These are phyloP conservation scores for Kwoniella europaea DNA, from an alignment of 768 basidiomycete genomes.

Conservation along the genomic window DNA sequence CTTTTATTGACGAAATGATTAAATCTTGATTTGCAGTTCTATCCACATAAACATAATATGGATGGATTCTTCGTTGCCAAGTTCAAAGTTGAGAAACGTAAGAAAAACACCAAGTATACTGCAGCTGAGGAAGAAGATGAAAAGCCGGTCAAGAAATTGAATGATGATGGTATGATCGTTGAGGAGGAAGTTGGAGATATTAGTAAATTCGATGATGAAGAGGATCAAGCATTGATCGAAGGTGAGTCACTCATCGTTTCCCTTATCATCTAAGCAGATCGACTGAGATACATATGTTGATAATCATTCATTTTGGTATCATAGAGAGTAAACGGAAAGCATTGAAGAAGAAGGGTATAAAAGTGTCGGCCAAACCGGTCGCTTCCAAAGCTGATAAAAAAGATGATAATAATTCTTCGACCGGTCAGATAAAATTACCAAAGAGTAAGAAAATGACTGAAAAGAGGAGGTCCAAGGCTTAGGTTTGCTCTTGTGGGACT, in stretches of 20 bases:
- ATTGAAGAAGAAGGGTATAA: slow-evolving; percentile 62
- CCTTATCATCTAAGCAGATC: too few relatives aligned
- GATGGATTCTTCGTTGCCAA: slow-evolving; percentile 99
- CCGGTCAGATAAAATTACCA: slow-evolving; percentile 34
- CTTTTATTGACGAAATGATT: not conserved
- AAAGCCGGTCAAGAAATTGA: slow-evolving; percentile 50
- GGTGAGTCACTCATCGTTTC: slow-evolving; percentile 63
- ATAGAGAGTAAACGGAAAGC: slow-evolving; percentile 61
- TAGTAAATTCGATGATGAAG: slow-evolving; percentile 72
- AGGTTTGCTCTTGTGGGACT: not conserved
- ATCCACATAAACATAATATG: slow-evolving; percentile 96
- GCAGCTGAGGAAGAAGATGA: slow-evolving; percentile 56
- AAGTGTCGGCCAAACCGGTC: slow-evolving; percentile 35
- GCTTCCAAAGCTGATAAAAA: slow-evolving; percentile 5
- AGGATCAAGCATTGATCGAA: slow-evolving; percentile 76
- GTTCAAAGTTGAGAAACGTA: slow-evolving; percentile 86
- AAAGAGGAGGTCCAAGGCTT: slow-evolving; percentile 27
- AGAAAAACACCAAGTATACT: slow-evolving; percentile 61
- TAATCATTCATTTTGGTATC: slow-evolving; percentile 39
- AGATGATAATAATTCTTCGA: not conserved
- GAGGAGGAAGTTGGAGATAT: slow-evolving; percentile 19
- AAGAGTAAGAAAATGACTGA: slow-evolving; percentile 48
- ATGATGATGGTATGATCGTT: slow-evolving; percentile 46
- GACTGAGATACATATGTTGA: not conserved
- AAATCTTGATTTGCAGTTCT: slow-evolving; percentile 39